Base-by-base conservation (phyloP, 805 yeast genomes). In the Candida sphagnicola region DNA sequence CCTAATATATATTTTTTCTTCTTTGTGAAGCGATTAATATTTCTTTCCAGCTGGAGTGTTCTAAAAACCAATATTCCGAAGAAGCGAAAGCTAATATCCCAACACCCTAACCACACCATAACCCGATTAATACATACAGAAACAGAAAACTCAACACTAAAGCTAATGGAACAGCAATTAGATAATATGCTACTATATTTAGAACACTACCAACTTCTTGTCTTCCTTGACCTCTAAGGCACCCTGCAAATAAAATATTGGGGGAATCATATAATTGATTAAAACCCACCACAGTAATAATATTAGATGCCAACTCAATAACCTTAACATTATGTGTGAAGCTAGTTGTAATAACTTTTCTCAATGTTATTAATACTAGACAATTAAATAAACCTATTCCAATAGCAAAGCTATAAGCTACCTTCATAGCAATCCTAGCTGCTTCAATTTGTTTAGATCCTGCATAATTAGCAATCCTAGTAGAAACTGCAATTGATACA, bases 171-270 rank as follows among this genome's bases (percentile, higher is more conserved):
- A 86, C 65, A 8, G 91, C 95, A 36, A 87, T 56, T 2, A 74
- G 49, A 49, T 87, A 86, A 61, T 87, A 89, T 11, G 80, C 75
- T 5, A 75, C 56, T 48, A 88, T 59, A 54, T 82, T 85, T 40
- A 86, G 66, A 38, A 74, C 66, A 11, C 91, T 83, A 0, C 95
- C 96, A 28, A 85, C 68, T 31, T 76, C 71, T 58, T 87, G 95
- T 57, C 85, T 73, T 8, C 96, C 95, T 60, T 85, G 95, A 14
- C 95, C 95, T 46, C 96, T 72, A 41, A 89, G 65, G 28, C 89
- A 71, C 2, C 95, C 90, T 5, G 93, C 93, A 4, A 81, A 74
- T 2, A 85, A 77, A 3, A 86, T 85, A 47, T 84, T 85, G 40
- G 80, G 55, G 1, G 85, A 70, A 53, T 89, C 96, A 40, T 78